Conservation (phyloP, 1,284 basidiomycete genomes). For the Cerrena zonata region DNA sequence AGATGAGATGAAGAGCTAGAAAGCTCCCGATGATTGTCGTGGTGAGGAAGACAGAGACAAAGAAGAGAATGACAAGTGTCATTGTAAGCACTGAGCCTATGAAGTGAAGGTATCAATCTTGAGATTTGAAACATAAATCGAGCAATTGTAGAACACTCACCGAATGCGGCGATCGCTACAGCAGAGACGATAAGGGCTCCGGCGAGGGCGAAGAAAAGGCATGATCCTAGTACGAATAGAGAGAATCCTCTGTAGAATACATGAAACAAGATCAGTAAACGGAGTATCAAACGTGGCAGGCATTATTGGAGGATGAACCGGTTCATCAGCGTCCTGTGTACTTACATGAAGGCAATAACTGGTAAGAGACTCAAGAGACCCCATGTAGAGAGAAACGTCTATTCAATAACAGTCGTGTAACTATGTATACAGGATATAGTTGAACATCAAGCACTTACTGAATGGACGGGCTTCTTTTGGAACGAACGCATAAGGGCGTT, state of each 20-base stretch:
- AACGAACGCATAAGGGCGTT: conserved; percentile 1
- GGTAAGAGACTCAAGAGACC: conserved; percentile 11
- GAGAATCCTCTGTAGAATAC: conserved; percentile 10
- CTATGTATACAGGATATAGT: too few species aligned
- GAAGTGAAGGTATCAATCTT: not conserved
- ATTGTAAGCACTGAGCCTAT: conserved; percentile 8
- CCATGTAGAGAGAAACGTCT: conserved; percentile 13
- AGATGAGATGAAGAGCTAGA: conserved; percentile 6
- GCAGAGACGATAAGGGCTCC: conserved; percentile 7
- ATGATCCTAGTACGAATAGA: conserved; percentile 8
- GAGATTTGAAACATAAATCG: not conserved
- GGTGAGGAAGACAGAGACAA: conserved; percentile 12
- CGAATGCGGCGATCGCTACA: conserved; percentile 7
- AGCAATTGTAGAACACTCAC: conserved; percentile 9
- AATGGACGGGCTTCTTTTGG: not conserved
- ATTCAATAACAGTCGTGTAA: not conserved
- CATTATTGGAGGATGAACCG: not conserved
- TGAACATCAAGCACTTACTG: conserved; percentile 6
- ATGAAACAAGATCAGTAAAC: not conserved
- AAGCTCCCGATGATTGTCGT: conserved; percentile 2
- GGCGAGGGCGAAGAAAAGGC: conserved; percentile 9
- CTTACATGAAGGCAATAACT: conserved; percentile 12
- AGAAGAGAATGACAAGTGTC: conserved; percentile 11
- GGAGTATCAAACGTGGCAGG: not conserved
- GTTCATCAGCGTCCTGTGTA: too few species aligned